phyloP scores from a whole-genome alignment of 208 protist species.

The Trypanosoma brucei region DNA sequence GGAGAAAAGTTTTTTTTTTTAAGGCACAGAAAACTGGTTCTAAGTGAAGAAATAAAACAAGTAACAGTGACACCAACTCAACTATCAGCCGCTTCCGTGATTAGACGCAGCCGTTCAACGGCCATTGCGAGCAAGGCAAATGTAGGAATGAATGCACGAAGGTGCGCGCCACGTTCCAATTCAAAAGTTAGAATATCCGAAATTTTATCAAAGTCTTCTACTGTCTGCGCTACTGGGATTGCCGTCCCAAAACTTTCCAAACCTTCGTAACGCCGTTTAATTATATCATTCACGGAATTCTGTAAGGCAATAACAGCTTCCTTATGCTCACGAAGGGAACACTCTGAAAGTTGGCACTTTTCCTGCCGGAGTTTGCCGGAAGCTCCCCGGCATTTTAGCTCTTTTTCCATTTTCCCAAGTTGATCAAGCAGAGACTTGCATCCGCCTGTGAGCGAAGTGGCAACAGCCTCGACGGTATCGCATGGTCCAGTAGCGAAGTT shows the following conservation, averaged over 20 bases:
- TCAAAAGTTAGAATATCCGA: slow-evolving; percentile 59
- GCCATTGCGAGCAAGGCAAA: slow-evolving; percentile 75
- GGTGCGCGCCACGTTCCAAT: slow-evolving; percentile 40
- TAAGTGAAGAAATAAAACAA: not conserved
- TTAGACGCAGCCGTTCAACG: slow-evolving; percentile 40
- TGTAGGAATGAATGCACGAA: slow-evolving; percentile 71
- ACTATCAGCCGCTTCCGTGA: not conserved
- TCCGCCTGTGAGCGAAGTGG: slow-evolving; percentile 36
- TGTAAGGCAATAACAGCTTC: slow-evolving; percentile 23
- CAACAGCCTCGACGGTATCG: slow-evolving; percentile 20
- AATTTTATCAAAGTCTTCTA: slow-evolving; percentile 40
- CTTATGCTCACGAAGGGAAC: slow-evolving; percentile 21
- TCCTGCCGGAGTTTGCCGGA: not conserved
- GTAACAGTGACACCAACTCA: not conserved
- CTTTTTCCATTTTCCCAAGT: slow-evolving; percentile 28
- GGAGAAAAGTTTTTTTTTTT: too few relatives aligned
- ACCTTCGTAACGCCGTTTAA: slow-evolving; percentile 5
- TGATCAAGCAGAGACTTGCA: slow-evolving; percentile 48
- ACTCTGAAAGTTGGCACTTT: slow-evolving; percentile 9
- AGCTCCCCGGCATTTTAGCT: slow-evolving; percentile 20
- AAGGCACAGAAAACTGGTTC: too few relatives aligned
- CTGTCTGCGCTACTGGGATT: slow-evolving; percentile 38
- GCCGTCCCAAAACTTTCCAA: slow-evolving; percentile 10
- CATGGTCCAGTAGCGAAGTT: slow-evolving; percentile 4
- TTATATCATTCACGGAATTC: slow-evolving; percentile 24